Base-by-base conservation (phyloP, 1,284 basidiomycete species). In the Cutaneotrichosporon sp. region DNA sequence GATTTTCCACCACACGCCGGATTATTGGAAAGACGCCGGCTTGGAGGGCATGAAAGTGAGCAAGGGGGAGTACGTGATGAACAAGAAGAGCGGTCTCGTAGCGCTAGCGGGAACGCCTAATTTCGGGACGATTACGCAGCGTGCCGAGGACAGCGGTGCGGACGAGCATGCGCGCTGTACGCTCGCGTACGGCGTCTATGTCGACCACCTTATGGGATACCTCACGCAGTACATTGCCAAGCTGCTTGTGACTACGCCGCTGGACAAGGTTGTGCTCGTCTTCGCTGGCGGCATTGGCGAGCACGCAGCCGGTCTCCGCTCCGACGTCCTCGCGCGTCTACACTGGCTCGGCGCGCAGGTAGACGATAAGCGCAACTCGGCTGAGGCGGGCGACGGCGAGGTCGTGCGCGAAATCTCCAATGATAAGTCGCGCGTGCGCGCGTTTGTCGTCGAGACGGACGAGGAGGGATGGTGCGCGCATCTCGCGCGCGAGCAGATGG, bases 211-310 rank as follows among this genome's bases (percentile, higher is more conserved):
- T 44, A 65, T 87, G 53, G 80, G 82, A 54, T 90, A 80, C 63
- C 66, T 90, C 26, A 85, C 87, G 5, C 78, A 83, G 45, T 91
- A 89, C 68, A 81, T 85, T 59, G 74, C 87, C 62, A 85, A 87
- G 67, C 79, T 90, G 8, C 77, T 80, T 1, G 56, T 62, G 2
- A 80, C 80, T 8, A 44, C 60, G 1, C 59, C 63, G 17, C 56
- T 65, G 10, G 61, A 22, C 50, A 74, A 58, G 14, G 81, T 90
- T 7, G 86, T 90, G 4, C 69, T 92, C 26, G 87, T 91, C 9
- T 92, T 93, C 68, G 80, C 87, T 0, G 90, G 89, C 4, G 89
- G 89, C 0, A 88, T 93, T 49, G 90, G 90, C 0, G 90, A 93
- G 75, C 79, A 79, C 61, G 82, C 84, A 47, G 76, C 74, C 8